phyloP scores from a whole-genome alignment of 2,329 filamentous ascomycete genomes.

The Sporothrix dimorphospora region DNA sequence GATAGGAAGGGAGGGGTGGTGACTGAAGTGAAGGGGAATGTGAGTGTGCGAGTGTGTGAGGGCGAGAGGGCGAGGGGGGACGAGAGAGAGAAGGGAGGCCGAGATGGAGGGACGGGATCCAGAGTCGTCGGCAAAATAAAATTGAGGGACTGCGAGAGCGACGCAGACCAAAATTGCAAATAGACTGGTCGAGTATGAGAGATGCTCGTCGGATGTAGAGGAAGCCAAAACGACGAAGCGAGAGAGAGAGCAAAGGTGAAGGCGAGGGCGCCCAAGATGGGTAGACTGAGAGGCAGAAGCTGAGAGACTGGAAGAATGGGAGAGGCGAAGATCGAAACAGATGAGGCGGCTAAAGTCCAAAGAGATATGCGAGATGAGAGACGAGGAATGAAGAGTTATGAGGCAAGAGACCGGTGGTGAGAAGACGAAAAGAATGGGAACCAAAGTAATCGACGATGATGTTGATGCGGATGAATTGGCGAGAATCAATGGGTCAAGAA shows the following conservation, averaged over 20 bases:
- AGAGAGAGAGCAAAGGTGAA: conserved; percentile 25
- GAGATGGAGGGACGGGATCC: conserved; percentile 19
- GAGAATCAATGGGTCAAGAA: conserved; percentile 32
- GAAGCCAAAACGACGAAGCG: conserved; percentile 20
- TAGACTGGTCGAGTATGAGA: conserved; percentile 16
- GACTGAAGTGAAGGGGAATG: neutral
- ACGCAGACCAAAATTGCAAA: conserved; percentile 16
- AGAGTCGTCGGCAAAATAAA: conserved; percentile 19
- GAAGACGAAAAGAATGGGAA: neutral
- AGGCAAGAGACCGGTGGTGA: neutral
- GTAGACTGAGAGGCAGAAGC: conserved; percentile 28
- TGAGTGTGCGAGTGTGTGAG: neutral
- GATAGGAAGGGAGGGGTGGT: neutral
- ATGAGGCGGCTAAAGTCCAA: conserved; percentile 37
- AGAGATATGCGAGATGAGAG: conserved; percentile 9
- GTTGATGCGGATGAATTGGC: conserved; percentile 39
- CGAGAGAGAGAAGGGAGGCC: neutral
- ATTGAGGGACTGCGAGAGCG: conserved; percentile 6
- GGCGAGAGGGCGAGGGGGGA: neutral
- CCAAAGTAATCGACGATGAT: neutral
- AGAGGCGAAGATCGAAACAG: conserved; percentile 36
- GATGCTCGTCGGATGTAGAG: conserved; percentile 22
- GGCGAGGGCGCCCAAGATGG: conserved; percentile 9
- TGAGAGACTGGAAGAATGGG: conserved; percentile 30
- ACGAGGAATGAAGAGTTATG: neutral